Percentiles rank a stretch among this genome's conserved stretches.
Conservation (phyloP, 2,329 filamentous ascomycete species). For the Clathrospora elynae region DNA sequence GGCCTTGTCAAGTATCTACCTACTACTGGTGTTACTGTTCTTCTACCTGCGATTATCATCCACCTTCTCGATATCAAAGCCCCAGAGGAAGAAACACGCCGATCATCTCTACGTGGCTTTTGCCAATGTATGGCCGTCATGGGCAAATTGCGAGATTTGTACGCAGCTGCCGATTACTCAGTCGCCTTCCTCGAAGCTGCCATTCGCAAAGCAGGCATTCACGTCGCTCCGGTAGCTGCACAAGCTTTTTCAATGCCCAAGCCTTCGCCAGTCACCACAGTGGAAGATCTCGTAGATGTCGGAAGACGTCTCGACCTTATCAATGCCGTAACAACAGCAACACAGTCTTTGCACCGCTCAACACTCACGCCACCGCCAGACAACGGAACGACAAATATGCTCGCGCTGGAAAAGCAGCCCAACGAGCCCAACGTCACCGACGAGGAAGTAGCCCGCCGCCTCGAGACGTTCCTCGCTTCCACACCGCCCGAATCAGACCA, state of each 20-base stretch:
- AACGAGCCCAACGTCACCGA: conserved; percentile 47
- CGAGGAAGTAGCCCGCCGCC: conserved; percentile 54
- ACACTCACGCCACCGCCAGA: conserved; percentile 52
- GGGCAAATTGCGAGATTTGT: conserved; percentile 83
- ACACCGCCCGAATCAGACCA: conserved; percentile 55
- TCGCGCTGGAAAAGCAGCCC: conserved; percentile 38
- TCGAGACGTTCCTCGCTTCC: conserved; percentile 57
- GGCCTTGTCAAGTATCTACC: conserved; percentile 80
- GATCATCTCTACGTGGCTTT: conserved; percentile 78
- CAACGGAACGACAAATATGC: conserved; percentile 42
- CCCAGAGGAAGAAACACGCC: conserved; percentile 70
- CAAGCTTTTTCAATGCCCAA: conserved; percentile 31
- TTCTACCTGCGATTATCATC: conserved; percentile 91
- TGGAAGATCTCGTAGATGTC: conserved; percentile 55
- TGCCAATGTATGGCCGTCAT: conserved; percentile 92
- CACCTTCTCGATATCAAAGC: conserved; percentile 93
- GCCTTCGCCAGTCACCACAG: conserved; percentile 45
- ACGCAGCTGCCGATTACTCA: conserved; percentile 94
- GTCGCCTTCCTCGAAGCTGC: conserved; percentile 92
- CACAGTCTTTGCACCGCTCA: conserved; percentile 29
- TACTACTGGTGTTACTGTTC: conserved; percentile 87
- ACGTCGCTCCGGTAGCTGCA: conserved; percentile 58
- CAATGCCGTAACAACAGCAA: conserved; percentile 17
- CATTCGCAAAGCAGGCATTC: conserved; percentile 83
- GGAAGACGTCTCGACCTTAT: conserved; percentile 49